Conservation (phyloP, 805 yeast genomes). For the Schwanniomyces sp. region DNA sequence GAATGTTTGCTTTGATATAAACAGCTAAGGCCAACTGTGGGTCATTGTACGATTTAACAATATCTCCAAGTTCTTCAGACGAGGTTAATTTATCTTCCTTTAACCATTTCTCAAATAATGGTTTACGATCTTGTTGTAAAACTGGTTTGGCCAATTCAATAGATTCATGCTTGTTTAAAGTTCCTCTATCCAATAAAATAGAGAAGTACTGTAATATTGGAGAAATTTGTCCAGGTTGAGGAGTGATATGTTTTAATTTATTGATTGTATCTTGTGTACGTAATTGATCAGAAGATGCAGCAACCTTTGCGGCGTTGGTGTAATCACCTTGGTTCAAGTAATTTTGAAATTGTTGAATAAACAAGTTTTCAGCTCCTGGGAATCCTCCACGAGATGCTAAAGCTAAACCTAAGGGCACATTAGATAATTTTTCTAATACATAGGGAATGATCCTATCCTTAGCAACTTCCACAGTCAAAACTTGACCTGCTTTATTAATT, state of each 20-base stretch:
- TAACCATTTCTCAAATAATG: conserved; percentile 92
- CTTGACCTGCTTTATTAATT: conserved; percentile 94
- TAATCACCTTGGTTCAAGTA: conserved; percentile 83
- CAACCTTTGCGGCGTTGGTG: conserved; percentile 90
- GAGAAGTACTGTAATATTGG: conserved; percentile 93
- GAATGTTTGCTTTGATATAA: conserved; percentile 77
- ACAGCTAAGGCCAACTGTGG: conserved; percentile 85
- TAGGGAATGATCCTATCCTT: conserved; percentile 86
- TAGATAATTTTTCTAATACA: conserved; percentile 79
- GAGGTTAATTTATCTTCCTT: conserved; percentile 91
- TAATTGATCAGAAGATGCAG: conserved; percentile 90
- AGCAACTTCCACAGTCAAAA: conserved; percentile 85
- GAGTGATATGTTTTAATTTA: conserved; percentile 85
- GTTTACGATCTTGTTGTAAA: conserved; percentile 91
- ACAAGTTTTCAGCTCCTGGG: conserved; percentile 94
- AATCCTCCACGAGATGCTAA: conserved; percentile 94
- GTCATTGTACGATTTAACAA: conserved; percentile 81
- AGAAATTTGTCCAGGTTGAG: conserved; percentile 91
- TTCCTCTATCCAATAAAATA: conserved; percentile 86
- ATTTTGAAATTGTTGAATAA: conserved; percentile 87
- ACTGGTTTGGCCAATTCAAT: conserved; percentile 95
- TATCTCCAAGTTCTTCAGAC: conserved; percentile 97
- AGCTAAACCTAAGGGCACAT: conserved; percentile 81
- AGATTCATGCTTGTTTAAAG: conserved; percentile 89
- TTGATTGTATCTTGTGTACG: conserved; percentile 94